Conservation (phyloP, 306 rosid species). For the Acacia melanoxylon region DNA sequence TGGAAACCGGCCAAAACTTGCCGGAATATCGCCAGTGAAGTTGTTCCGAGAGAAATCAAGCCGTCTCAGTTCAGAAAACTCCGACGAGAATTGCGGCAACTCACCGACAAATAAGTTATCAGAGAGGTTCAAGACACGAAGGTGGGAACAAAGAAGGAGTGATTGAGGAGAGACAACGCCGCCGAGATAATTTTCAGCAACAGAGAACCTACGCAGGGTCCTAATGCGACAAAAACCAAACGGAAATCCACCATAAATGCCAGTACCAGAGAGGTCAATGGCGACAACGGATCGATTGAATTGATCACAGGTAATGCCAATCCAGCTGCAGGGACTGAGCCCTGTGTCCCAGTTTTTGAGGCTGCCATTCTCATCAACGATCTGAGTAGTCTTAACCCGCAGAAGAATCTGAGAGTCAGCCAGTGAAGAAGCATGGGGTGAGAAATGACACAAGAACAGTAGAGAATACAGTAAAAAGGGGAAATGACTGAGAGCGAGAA, state of each 20-base stretch:
- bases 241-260: conserved; percentile 59
- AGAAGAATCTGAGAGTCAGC: conserved; percentile 54
- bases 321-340: conserved; percentile 62
- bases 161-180: conserved; percentile 44
- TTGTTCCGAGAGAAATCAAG: conserved; percentile 64
- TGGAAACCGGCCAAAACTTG: conserved; percentile 52
- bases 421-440: conserved; percentile 14
- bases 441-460: conserved; percentile 1
- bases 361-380: conserved; percentile 51
- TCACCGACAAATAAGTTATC: conserved; percentile 50
- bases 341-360: conserved; percentile 51
- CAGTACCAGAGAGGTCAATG: conserved; percentile 43
- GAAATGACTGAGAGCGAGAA: not conserved
- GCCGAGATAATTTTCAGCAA: conserved; percentile 37
- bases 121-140: conserved; percentile 55
- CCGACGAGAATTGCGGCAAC: conserved; percentile 60
- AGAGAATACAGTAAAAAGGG: not conserved
- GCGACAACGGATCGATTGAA: conserved; percentile 40
- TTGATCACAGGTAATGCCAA: conserved; percentile 64
- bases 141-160: conserved; percentile 59
- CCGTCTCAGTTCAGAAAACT: conserved; percentile 29
- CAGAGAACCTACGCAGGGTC: conserved; percentile 54
- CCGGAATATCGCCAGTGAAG: conserved; percentile 71
- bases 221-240: conserved; percentile 63
- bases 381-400: conserved; percentile 51